Evolutionary conservation across 495 filamentous ascomycete genomes (phyloP).

Genomic region (Penicillium cosmopolitanum): DNA sequence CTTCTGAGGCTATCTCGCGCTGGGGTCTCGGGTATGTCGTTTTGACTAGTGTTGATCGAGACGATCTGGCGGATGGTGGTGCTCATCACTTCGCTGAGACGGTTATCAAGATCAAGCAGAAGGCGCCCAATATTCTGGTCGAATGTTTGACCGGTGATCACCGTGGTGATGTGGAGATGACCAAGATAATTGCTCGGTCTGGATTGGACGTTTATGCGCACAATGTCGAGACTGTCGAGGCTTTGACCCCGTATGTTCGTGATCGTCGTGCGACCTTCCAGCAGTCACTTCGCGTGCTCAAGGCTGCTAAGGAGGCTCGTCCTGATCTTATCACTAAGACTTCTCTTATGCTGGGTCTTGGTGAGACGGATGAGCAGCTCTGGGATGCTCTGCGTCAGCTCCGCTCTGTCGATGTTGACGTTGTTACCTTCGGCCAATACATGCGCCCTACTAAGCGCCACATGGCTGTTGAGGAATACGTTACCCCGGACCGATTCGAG

Average conservation of each 20-base stretch:
- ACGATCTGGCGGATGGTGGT: slow-evolving; percentile 88
- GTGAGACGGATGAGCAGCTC: slow-evolving; percentile 90
- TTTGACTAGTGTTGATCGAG: slow-evolving; percentile 88
- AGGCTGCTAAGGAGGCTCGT: slow-evolving; percentile 76
- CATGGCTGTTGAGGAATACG: slow-evolving; percentile 93
- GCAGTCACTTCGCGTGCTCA: slow-evolving; percentile 79
- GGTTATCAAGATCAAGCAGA: slow-evolving; percentile 89
- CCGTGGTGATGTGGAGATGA: slow-evolving; percentile 80
- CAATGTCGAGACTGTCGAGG: slow-evolving; percentile 95
- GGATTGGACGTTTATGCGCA: slow-evolving; percentile 97
- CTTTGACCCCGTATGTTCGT: slow-evolving; percentile 81
- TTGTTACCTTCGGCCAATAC: slow-evolving; percentile 98
- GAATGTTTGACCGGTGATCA: slow-evolving; percentile 95
- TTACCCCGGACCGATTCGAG: slow-evolving; percentile 89
- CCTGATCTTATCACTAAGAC: slow-evolving; percentile 92
- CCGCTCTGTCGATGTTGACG: slow-evolving; percentile 78
- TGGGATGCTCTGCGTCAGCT: slow-evolving; percentile 80
- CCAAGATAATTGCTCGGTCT: slow-evolving; percentile 76
- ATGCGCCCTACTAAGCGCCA: slow-evolving; percentile 98
- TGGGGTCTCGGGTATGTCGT: slow-evolving; percentile 98
- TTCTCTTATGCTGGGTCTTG: slow-evolving; percentile 92
- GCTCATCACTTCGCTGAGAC: slow-evolving; percentile 93
- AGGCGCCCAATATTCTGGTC: slow-evolving; percentile 83
- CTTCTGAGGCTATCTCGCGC: slow-evolving; percentile 85
- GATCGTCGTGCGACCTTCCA: slow-evolving; percentile 90